These are phyloP conservation scores for Didymosphaeria variabile DNA, from an alignment of 2,329 filamentous ascomycete genomes.

Conservation along the genomic window DNA sequence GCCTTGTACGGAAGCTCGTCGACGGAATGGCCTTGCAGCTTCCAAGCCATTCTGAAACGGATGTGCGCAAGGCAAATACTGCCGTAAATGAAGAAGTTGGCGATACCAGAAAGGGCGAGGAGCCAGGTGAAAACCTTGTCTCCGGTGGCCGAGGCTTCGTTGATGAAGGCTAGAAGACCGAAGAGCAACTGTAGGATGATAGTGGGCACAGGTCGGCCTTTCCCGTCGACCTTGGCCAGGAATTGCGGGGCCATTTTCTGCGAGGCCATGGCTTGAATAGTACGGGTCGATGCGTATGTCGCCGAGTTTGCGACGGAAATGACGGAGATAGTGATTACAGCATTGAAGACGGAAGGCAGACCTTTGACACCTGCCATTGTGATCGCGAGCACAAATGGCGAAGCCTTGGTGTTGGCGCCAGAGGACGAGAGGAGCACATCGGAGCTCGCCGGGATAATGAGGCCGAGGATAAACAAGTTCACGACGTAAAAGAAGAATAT, in stretches of 20 bases:
- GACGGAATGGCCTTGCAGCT: slow-evolving; percentile 40
- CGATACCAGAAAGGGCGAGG: slow-evolving; percentile 75
- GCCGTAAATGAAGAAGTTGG: slow-evolving; percentile 78
- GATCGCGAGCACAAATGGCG: slow-evolving; percentile 73
- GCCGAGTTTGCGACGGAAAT: slow-evolving; percentile 67
- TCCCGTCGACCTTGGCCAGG: slow-evolving; percentile 80
- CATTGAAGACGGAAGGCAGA: slow-evolving; percentile 71
- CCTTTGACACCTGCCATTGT: slow-evolving; percentile 66
- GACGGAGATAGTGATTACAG: slow-evolving; percentile 68
- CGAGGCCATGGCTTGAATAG: slow-evolving; percentile 61
- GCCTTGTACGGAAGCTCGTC: slow-evolving; percentile 52
- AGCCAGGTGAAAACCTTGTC: slow-evolving; percentile 79
- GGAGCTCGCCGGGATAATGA: slow-evolving; percentile 48
- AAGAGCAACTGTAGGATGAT: slow-evolving; percentile 73
- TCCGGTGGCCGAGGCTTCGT: slow-evolving; percentile 64
- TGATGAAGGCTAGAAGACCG: slow-evolving; percentile 78
- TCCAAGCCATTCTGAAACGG: slow-evolving; percentile 72
- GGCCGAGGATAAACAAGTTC: slow-evolving; percentile 52
- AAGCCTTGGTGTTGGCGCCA: slow-evolving; percentile 53
- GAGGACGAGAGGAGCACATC: slow-evolving; percentile 41
- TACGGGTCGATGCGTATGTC: slow-evolving; percentile 64
- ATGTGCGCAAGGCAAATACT: slow-evolving; percentile 90
- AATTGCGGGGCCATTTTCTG: slow-evolving; percentile 73
- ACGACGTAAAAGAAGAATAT: slow-evolving; percentile 55
- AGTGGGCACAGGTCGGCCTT: slow-evolving; percentile 78